These are phyloP conservation scores for Epichloe coenophiala DNA, from an alignment of 2,329 filamentous ascomycete genomes.

Conservation along the genomic window DNA sequence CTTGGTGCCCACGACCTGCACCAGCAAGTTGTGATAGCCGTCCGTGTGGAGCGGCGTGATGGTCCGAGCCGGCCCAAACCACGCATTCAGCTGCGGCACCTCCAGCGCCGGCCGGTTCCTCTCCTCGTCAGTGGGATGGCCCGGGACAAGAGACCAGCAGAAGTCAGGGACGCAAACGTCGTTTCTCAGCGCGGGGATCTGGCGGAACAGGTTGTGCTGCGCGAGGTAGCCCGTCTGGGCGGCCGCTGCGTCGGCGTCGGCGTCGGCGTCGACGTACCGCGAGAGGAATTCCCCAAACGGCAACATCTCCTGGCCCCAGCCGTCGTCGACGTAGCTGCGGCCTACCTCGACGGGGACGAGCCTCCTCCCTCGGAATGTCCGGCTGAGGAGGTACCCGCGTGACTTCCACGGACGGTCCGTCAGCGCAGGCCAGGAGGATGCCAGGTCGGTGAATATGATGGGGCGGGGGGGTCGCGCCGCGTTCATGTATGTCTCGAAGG, in stretches of 20 bases:
- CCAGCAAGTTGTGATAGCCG: conserved; percentile 83
- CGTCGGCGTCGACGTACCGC: conserved; percentile 34
- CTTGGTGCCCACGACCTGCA: conserved; percentile 80
- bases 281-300: conserved; percentile 59
- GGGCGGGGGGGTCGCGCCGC: conserved; percentile 33
- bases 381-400: conserved; percentile 58
- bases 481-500: conserved; percentile 49
- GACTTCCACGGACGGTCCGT: conserved; percentile 53
- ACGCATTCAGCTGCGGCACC: conserved; percentile 69
- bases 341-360: conserved; percentile 81
- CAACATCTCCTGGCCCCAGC: conserved; percentile 73
- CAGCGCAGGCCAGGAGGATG: conserved; percentile 64
- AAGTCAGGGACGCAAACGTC: conserved; percentile 77
- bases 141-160: conserved; percentile 60
- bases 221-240: conserved; percentile 62
- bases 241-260: too few species aligned
- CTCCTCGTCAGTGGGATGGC: conserved; percentile 28
- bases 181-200: conserved; percentile 61
- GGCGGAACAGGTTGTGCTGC: conserved; percentile 75
- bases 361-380: conserved; percentile 62
- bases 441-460: conserved; percentile 53
- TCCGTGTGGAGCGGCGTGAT: conserved; percentile 91
- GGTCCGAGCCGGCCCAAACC: conserved; percentile 80
- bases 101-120: conserved; percentile 29
- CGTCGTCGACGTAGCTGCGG: conserved; percentile 71